Evolutionary conservation across 768 basidiomycete genomes (phyloP), one percentile per base, ranked within the genome.

Genomic region (Pholiota conissans): DNA sequence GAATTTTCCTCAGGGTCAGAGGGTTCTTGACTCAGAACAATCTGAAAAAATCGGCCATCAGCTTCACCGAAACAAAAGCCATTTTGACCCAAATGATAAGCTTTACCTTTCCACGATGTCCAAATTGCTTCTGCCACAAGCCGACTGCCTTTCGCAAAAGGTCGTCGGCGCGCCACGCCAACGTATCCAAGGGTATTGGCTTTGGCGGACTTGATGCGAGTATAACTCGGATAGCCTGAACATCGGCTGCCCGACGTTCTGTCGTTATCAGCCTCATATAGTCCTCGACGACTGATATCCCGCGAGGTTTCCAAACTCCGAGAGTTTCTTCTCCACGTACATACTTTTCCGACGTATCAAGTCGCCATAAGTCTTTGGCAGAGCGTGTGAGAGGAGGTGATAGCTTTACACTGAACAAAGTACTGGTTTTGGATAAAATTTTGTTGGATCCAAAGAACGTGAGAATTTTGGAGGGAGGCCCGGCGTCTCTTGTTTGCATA

Each of bases 291-390:
- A 94, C 86, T 1, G 89, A 88, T 26, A 98, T 81, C 8, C 95
- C 93, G 45, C 95, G 83, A 42, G 95, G 87, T 63, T 86, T 90
- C 95, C 96, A 98, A 18, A 79, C 71, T 5, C 82, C 86, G 27
- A 98, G 79, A 3, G 79, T 72, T 65, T 98, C 95, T 69, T 98
- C 95, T 7, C 96, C 96, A 45, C 88, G 83, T 0, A 99, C 95
- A 72, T 95, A 98, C 70, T 94, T 95, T 73, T 92, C 90, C 27
- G 91, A 87, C 1, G 96, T 98, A 74, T 99, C 94, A 51, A 98
- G 77, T 37, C 95, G 79, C 97, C 96, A 98, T 13, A 99, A 78
- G 61, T 98, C 95, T 68, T 86, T 86, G 2, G 93, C 83, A 0
- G 90, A 94, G 42, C 93, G 86, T 18, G 92, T 93, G 59, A 92